Conservation (phyloP, 2,329 filamentous ascomycete genomes). For the Fusarium sublunatum region DNA sequence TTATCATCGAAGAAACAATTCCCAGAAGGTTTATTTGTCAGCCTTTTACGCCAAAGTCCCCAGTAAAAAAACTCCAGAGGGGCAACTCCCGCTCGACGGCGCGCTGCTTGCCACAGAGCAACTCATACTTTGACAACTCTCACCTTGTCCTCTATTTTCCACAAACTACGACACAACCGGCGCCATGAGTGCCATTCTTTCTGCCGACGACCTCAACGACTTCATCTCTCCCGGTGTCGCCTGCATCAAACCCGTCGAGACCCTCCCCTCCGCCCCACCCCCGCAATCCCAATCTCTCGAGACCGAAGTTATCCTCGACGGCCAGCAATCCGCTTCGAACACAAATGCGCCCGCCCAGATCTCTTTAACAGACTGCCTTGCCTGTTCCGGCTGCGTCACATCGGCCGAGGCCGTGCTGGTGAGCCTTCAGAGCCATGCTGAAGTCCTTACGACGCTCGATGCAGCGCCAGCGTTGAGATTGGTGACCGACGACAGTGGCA, state of each 20-base stretch:
- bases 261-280: conserved; percentile 72
- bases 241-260: conserved; percentile 97
- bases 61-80: conserved; percentile 22
- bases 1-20: too few relatives aligned
- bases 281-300: conserved; percentile 55
- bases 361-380: conserved; percentile 95
- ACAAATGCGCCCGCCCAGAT: conserved; percentile 84
- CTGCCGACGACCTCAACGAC: conserved; percentile 96
- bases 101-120: conserved; percentile 25
- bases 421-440: conserved; percentile 90
- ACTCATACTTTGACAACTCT: conserved; percentile 11
- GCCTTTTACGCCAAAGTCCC: conserved; percentile 23
- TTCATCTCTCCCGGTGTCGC: conserved; percentile 98
- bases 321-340: conserved; percentile 69
- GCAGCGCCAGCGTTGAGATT: conserved; percentile 64
- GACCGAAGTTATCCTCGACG: conserved; percentile 94
- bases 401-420: conserved; percentile 98
- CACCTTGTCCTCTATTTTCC: neutral
- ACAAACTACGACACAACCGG: conserved; percentile 19
- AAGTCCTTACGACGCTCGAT: conserved; percentile 87
- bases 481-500: conserved; percentile 49
- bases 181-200: conserved; percentile 95
- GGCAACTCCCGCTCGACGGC: conserved; percentile 17
- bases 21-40: conserved; percentile 40
- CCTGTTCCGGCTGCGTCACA: conserved; percentile 97